phyloP scores from a whole-genome alignment of 306 rosid species.

The Astragalus membranaceus region DNA sequence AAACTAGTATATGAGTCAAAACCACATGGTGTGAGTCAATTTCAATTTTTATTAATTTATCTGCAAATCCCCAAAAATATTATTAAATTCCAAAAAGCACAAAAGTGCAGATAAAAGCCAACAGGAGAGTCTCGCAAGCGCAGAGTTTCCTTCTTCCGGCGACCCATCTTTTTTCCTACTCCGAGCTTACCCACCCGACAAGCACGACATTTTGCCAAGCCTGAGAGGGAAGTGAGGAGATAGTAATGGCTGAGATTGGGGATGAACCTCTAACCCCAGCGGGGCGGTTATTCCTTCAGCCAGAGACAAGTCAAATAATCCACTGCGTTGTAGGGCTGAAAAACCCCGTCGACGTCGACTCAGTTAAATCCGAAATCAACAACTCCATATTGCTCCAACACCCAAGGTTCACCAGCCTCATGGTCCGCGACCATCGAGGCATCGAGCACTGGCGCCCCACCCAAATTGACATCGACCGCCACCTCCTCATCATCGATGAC shows the following conservation, averaged over 20 bases:
- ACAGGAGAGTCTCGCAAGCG: too few relatives aligned
- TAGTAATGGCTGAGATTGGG: not conserved
- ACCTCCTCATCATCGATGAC: slow-evolving; percentile 27
- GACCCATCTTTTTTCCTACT: too few relatives aligned
- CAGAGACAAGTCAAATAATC: slow-evolving; percentile 51
- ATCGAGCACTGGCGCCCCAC: slow-evolving; percentile 68
- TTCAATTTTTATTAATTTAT: too few relatives aligned
- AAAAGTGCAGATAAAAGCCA: too few relatives aligned
- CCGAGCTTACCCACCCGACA: too few relatives aligned
- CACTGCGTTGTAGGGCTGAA: slow-evolving; percentile 57
- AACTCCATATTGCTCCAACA: slow-evolving; percentile 42
- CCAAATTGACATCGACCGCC: slow-evolving; percentile 43
- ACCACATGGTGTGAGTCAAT: too few relatives aligned
- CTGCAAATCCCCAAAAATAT: too few relatives aligned
- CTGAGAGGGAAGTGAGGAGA: too few relatives aligned
- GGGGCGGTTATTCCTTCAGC: slow-evolving; percentile 67
- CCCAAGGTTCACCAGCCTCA: slow-evolving; percentile 67
- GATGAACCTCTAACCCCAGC: slow-evolving; percentile 72
- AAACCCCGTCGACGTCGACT: slow-evolving; percentile 37
- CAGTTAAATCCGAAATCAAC: slow-evolving; percentile 26
- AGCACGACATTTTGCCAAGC: too few relatives aligned
- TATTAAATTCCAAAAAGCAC: too few relatives aligned
- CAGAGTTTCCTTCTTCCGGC: too few relatives aligned
- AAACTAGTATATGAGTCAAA: too few relatives aligned
- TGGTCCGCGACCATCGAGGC: slow-evolving; percentile 54